Evolutionary conservation across 306 rosid genomes (phyloP).

Genomic region (Styphnolobium japonicum): DNA sequence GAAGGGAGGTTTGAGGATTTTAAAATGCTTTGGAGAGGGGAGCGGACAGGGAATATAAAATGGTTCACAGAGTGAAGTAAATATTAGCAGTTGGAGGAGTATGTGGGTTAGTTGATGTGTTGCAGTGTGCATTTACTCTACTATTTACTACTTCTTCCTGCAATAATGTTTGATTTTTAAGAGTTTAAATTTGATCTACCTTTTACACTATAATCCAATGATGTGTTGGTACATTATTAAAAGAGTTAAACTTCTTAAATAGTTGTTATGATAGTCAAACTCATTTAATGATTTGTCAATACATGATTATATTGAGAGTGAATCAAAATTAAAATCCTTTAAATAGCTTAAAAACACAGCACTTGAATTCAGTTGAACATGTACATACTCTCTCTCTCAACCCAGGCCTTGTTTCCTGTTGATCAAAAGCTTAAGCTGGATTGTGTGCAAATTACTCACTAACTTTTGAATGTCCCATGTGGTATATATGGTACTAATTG

Average conservation of each 20-base stretch:
- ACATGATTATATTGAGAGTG: too few relatives aligned
- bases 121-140: constrained; percentile 78
- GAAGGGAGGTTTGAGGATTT: constrained; percentile 19
- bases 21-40: constrained; percentile 32
- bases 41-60: constrained; percentile 44
- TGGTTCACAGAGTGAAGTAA: constrained; percentile 55
- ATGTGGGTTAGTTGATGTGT: constrained; percentile 70
- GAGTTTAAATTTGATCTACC: too few relatives aligned
- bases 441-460: not conserved
- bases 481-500: not conserved
- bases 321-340: too few relatives aligned
- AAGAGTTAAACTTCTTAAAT: too few relatives aligned
- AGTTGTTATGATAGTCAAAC: too few relatives aligned
- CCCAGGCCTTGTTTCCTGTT: constrained; percentile 1
- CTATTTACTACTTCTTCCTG: constrained; percentile 41
- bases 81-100: constrained; percentile 73
- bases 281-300: too few relatives aligned
- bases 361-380: not conserved
- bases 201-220: too few relatives aligned
- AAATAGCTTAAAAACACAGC: not conserved
- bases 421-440: constrained; percentile 13
- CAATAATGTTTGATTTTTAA: constrained; percentile 30
- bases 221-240: too few relatives aligned
- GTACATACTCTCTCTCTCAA: not conserved
- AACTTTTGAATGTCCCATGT: not conserved